These are phyloP conservation scores for Rhizoctonia solani DNA, from an alignment of 1,284 basidiomycete genomes.

Conservation along the genomic window DNA sequence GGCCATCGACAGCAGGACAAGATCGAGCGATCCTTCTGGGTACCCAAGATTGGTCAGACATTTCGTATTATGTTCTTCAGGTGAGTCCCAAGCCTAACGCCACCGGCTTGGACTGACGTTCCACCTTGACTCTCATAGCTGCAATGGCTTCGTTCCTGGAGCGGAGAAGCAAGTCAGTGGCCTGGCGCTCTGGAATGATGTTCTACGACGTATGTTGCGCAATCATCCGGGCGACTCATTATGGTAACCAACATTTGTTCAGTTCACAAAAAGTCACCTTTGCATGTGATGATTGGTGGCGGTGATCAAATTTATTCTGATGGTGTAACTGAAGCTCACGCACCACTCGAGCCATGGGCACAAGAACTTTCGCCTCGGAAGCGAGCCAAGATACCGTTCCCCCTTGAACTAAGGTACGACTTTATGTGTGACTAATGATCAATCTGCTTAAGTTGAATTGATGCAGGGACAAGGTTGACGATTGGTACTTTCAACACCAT, in stretches of 20 bases:
- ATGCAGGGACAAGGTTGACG: slow-evolving; percentile 22
- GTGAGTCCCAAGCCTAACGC: not conserved
- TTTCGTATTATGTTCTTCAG: slow-evolving; percentile 31
- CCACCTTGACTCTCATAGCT: too few relatives aligned
- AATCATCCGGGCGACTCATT: not conserved
- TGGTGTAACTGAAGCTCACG: slow-evolving; percentile 22
- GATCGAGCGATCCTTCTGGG: slow-evolving; percentile 27
- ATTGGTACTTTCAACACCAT: slow-evolving; percentile 32
- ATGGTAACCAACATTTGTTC: not conserved
- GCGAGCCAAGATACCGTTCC: slow-evolving; percentile 26
- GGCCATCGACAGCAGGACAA: not conserved
- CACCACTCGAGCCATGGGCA: slow-evolving; percentile 21
- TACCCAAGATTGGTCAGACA: slow-evolving; percentile 21
- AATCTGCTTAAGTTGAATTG: not conserved
- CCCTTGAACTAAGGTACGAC: slow-evolving; percentile 17
- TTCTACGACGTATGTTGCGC: slow-evolving; percentile 8
- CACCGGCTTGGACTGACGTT: not conserved
- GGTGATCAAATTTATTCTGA: slow-evolving; percentile 32
- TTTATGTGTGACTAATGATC: not conserved
- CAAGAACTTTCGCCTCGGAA: slow-evolving; percentile 24
- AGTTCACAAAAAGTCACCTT: slow-evolving; percentile 24
- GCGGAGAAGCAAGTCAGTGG: slow-evolving; percentile 32
- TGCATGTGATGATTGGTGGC: slow-evolving; percentile 33
- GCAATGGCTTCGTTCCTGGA: slow-evolving; percentile 30
- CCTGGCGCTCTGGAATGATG: slow-evolving; percentile 28